A percentile compares a stretch with the other conserved stretches of the same genome.
Conservation (phyloP, 129 eudicot genomes). For the Solidago caesia region DNA sequence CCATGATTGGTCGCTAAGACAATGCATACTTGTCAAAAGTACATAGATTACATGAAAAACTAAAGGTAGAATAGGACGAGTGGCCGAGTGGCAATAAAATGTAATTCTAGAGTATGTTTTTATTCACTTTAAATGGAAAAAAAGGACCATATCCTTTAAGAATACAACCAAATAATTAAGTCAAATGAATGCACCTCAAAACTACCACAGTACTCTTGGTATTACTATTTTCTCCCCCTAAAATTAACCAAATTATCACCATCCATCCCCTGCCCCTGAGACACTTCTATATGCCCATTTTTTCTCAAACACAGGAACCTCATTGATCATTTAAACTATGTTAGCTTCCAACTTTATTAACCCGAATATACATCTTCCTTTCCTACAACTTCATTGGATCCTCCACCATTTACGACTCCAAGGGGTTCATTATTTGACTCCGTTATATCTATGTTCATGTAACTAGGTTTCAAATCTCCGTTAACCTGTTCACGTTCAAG, state of each 20-base stretch:
- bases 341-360: slow-evolving; percentile 20
- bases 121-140: slow-evolving; percentile 9
- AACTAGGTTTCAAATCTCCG: slow-evolving; percentile 10
- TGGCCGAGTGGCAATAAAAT: no score
- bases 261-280: slow-evolving; percentile 29
- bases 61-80: not conserved
- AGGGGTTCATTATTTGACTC: slow-evolving; percentile 9
- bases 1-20: no score
- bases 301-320: slow-evolving; percentile 27
- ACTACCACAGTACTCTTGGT: slow-evolving; percentile 15
- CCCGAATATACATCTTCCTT: slow-evolving; percentile 14
- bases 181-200: slow-evolving; percentile 24
- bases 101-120: not conserved
- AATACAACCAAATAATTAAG: slow-evolving; percentile 26
- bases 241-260: slow-evolving; percentile 21
- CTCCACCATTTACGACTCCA: slow-evolving; percentile 27
- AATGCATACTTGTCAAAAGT: no score
- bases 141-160: slow-evolving; percentile 18
- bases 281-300: slow-evolving; percentile 17
- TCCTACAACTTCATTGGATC: slow-evolving; percentile 8
- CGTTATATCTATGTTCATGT: slow-evolving; percentile 1
- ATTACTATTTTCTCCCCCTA: slow-evolving; percentile 15
- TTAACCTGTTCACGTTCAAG: slow-evolving; percentile 15
- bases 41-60: not conserved
- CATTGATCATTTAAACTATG: slow-evolving; percentile 13